Evolutionary conservation across 1,284 basidiomycete genomes (phyloP).

Genomic region (Heterobasidion irregulare): DNA sequence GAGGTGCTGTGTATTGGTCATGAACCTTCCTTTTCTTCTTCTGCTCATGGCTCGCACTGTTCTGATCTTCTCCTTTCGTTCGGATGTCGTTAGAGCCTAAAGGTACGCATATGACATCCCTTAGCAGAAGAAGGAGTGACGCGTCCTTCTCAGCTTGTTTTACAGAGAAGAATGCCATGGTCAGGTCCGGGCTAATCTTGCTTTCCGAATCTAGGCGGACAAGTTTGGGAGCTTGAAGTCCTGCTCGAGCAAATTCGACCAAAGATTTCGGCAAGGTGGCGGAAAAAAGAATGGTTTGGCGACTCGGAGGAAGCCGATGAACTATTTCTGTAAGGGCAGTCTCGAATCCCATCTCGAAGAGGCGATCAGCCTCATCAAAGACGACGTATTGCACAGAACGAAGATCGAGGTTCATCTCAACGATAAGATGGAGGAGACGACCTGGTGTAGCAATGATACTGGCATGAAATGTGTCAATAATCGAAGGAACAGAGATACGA

Average conservation of each 20-base stretch:
- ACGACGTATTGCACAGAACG: constrained; percentile 87
- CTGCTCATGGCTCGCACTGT: constrained; percentile 15
- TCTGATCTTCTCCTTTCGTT: constrained; percentile 21
- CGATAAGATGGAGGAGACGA: constrained; percentile 88
- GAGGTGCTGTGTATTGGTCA: constrained; percentile 54
- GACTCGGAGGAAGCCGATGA: constrained; percentile 74
- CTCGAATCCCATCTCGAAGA: constrained; percentile 98
- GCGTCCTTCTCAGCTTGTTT: constrained; percentile 96
- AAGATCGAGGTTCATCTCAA: constrained; percentile 96
- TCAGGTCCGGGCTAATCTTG: constrained; percentile 91
- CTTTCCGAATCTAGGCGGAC: constrained; percentile 93
- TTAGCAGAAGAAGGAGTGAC: constrained; percentile 76
- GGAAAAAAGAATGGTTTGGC: constrained; percentile 93
- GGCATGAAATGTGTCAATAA: neutral
- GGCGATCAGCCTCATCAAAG: constrained; percentile 96
- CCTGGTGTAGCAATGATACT: constrained; percentile 98
- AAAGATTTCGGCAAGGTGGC: constrained; percentile 94
- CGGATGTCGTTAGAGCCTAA: constrained; percentile 26
- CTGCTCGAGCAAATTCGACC: constrained; percentile 97
- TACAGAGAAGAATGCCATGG: constrained; percentile 91
- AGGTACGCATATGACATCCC: constrained; percentile 84
- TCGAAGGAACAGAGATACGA: constrained; percentile 8
- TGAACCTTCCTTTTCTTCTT: constrained; percentile 36
- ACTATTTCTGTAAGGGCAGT: constrained; percentile 89
- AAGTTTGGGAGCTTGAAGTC: constrained; percentile 89